Base-by-base conservation (phyloP, 176 grass and related monocot genomes). In the Musa schizocarpa region DNA sequence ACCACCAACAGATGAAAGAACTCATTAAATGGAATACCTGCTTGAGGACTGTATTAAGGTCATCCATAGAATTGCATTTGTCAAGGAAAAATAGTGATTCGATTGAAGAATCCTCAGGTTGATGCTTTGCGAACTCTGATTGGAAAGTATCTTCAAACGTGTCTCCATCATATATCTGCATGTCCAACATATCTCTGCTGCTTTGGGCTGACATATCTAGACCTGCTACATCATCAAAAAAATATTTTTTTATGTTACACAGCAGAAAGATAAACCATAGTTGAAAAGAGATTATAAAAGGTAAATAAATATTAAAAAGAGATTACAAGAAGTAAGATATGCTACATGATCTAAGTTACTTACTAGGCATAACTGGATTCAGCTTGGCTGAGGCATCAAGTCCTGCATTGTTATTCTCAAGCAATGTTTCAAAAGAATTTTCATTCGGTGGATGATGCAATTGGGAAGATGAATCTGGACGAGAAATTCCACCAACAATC, bases 381-480 rank as follows among this genome's bases (percentile, higher is more conserved):
- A 21, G 50, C 6, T 56, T 10, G 16, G 53, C 13, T 29, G 52
- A 29, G 53, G 2, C 72, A 56, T 57, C 27, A 2, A 58, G 17
- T 56, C 23, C 53, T 29, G 12, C 2, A 43, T 51, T 50, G 34
- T 50, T 63, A 63, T 76, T 14, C 17, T 27, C 21, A 14, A 65
- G 24, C 2, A 2, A 52, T 13, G 19, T 24, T 22, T 12, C 6
- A 14, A 26, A 26, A 56, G 0, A 26, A 56, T 13, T 9, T 56
- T 54, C 20, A 12, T 27, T 55, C 19, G 72, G 16, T 27, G 72
- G 10, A 17, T 11, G 1, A 25, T 74, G 72, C 2, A 52, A 52
- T 26, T 77, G 75, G 75, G 48, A 65, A 66, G 14, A 23, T 65
- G 74, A 53, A 25, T 8, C 26, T 25, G 13, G 75, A 52, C 16